phyloP scores from a whole-genome alignment of 2,329 filamentous ascomycete species.

The Fusarium veterinarium region DNA sequence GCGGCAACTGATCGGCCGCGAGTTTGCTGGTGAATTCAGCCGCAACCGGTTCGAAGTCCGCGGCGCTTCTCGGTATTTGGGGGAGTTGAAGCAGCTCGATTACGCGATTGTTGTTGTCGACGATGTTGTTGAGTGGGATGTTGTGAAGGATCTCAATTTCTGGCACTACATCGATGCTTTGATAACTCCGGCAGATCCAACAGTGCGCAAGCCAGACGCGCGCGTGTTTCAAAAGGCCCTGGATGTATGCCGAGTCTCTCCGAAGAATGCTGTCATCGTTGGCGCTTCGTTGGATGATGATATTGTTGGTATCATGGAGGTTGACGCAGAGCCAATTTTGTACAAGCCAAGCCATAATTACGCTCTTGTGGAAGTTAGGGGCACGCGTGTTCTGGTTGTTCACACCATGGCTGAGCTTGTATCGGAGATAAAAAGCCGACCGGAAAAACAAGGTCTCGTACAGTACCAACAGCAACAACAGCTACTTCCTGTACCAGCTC shows the following conservation, averaged over 20 bases:
- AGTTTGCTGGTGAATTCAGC: background rate
- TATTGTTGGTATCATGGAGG: background rate
- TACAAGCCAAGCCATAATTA: background rate
- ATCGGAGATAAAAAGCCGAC: background rate
- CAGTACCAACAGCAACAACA: background rate
- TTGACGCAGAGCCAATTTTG: background rate
- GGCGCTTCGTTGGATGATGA: background rate
- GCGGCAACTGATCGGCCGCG: fast-evolving
- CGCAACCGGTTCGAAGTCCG: fast-evolving
- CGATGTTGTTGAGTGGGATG: background rate
- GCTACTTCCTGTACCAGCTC: background rate
- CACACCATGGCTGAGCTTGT: background rate
- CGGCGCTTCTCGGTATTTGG: background rate
- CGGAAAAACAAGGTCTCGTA: background rate
- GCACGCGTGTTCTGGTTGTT: background rate
- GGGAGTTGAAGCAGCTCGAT: background rate
- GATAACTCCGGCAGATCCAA: fast-evolving
- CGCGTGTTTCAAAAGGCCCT: background rate
- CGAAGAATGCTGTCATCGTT: background rate
- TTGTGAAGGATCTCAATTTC: background rate
- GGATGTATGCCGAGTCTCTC: fast-evolving
- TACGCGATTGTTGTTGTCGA: background rate
- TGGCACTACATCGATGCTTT: background rate
- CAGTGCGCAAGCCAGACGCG: background rate
- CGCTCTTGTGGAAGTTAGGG: fast-evolving